Percentiles rank a stretch among this genome's conserved stretches.
These are phyloP conservation scores for Eimeria acervulina DNA, from an alignment of 169 alveolate species.

Conservation along the genomic window DNA sequence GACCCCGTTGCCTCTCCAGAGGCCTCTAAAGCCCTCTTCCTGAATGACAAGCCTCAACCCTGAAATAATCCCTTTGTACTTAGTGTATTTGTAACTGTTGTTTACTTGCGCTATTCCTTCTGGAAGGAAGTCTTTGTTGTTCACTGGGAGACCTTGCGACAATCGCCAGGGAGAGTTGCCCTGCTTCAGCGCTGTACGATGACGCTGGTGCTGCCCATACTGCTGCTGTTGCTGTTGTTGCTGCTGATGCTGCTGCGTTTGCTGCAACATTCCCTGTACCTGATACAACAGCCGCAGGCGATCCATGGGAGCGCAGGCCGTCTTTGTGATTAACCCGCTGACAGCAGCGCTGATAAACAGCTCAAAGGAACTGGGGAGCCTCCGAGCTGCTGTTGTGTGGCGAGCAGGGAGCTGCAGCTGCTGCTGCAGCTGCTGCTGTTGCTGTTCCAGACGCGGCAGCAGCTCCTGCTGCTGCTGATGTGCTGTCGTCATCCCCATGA, in stretches of 20 bases:
- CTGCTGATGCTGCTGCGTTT: constrained; percentile 70
- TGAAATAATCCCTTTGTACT: constrained; percentile 88
- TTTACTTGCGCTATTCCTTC: too few species aligned
- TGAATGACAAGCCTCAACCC: constrained; percentile 88
- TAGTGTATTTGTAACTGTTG: constrained; percentile 27
- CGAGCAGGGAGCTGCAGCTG: background rate
- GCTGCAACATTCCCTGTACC: constrained; percentile 93
- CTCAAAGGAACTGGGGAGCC: constrained; percentile 39
- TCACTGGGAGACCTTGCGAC: background rate
- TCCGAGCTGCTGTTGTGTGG: background rate
- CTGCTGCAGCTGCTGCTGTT: constrained; percentile 6
- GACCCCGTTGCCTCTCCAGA: constrained; percentile 93
- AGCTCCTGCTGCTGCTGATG: background rate
- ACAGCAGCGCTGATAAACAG: constrained; percentile 79
- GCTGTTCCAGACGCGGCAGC: background rate
- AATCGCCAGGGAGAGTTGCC: background rate
- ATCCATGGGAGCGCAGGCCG: constrained; percentile 94
- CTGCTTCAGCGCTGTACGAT: constrained; percentile 2
- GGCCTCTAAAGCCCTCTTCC: constrained; percentile 92
- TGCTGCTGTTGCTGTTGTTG: constrained; percentile 35
- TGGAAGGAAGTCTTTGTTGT: background rate
- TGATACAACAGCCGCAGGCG: constrained; percentile 92
- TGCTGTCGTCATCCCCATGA: background rate
- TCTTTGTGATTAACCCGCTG: constrained; percentile 92
- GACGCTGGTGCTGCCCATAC: constrained; percentile 37